Conservation (phyloP, 2,329 filamentous ascomycete species). For the Pseudogymnoascus sp. region DNA sequence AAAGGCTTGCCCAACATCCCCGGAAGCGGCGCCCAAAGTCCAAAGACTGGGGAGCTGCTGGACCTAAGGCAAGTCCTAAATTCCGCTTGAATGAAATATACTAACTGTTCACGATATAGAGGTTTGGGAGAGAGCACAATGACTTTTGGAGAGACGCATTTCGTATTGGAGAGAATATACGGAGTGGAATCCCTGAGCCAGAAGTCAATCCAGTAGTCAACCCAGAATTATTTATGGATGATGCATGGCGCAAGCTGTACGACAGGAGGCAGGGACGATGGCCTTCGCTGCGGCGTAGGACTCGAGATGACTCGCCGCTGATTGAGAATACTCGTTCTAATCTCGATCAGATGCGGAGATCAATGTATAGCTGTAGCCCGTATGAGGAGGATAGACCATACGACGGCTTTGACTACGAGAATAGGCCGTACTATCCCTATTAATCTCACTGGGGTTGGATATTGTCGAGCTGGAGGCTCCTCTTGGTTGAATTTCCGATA, state of each 20-base stretch:
- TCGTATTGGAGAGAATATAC: slow-evolving; percentile 16
- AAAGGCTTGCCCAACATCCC: slow-evolving; percentile 15
- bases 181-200: background rate
- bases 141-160: slow-evolving; percentile 26
- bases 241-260: background rate
- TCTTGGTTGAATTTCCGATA: background rate
- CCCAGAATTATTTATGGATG: background rate
- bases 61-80: slow-evolving; percentile 21
- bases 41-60: slow-evolving; percentile 21
- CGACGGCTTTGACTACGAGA: background rate
- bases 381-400: background rate
- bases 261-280: background rate
- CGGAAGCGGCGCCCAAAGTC: slow-evolving; percentile 14
- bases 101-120: slow-evolving; percentile 15
- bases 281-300: background rate
- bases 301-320: background rate
- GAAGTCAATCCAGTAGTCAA: background rate
- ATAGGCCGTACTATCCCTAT: background rate
- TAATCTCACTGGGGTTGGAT: background rate
- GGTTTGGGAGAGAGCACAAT: slow-evolving; percentile 23
- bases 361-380: background rate
- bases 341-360: background rate
- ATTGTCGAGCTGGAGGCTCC: background rate
- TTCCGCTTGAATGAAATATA: background rate
- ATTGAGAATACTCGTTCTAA: background rate